Base-by-base conservation (phyloP, 306 rosid genomes). In the Castanea mollissima region DNA sequence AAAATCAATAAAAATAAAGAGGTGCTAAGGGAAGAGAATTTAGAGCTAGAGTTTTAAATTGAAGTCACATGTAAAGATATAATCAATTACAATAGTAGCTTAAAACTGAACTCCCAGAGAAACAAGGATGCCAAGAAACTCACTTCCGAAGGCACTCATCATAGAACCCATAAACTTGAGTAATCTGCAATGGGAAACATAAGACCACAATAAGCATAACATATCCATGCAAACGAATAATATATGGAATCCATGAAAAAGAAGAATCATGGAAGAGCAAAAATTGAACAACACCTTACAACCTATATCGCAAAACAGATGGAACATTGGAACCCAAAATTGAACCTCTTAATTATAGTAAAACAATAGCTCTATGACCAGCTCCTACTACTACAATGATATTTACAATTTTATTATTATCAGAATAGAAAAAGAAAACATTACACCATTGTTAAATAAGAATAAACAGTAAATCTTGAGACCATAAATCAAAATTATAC, bases 71-170 rank as follows among this genome's bases (percentile, higher is more conserved):
- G 38, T 31, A 15, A 49, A 69, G 11, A 35, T 5, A 54, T 44
- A 67, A 35, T 49, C 16, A 18, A 69, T 54, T 71, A 18, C 3
- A 75, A 35, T 35, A 10, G 15, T 2, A 68, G 72, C 71, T 19
- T 18, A 65, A 71, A 71, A 32, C 54, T 74, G 51, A 77, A 31
- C 29, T 51, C 55, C 46, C 14, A 31, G 1, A 3, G 15, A 38
- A 34, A 12, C 25, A 77, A 52, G 76, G 71, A 81, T 64, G 62
- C 75, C 21, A 74, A 73, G 74, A 81, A 71, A 87, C 98, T 84
- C 85, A 94, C 98, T 94, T 94, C 79, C 98, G 89, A 65, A 94
- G 84, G 87, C 98, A 94, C 85, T 94, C 98, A 14, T 94, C 98
- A 76, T 92, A 94, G 86, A 94, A 94, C 58, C 98, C 97, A 82